phyloP scores from a whole-genome alignment of 768 basidiomycete species.

The Termitomyces sp. region DNA sequence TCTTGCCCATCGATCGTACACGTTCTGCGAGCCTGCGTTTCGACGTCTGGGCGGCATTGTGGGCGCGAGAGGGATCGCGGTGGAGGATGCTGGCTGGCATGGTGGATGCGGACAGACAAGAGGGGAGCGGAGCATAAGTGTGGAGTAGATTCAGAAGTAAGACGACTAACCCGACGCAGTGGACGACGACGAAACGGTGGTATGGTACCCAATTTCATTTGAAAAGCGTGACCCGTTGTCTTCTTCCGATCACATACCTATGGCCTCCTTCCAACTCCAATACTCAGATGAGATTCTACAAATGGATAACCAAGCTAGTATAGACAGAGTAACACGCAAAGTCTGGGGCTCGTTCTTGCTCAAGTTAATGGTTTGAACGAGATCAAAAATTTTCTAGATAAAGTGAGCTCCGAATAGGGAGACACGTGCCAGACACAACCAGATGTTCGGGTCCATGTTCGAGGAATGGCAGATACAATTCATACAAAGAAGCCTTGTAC shows the following conservation, averaged over 20 bases:
- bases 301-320: neutral
- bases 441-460: neutral
- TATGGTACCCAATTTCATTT: constrained; percentile 27
- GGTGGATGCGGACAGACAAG: neutral
- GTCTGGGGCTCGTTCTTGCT: no score
- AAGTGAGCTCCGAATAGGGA: neutral
- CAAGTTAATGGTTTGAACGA: no score
- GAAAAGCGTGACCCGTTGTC: constrained; percentile 12
- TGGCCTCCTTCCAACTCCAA: neutral
- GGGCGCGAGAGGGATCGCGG: neutral
- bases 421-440: neutral
- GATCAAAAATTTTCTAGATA: neutral
- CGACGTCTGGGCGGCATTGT: neutral
- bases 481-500: neutral
- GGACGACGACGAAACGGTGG: constrained; percentile 33
- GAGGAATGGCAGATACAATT: neutral
- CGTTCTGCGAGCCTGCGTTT: constrained; percentile 14
- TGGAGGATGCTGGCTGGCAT: neutral
- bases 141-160: constrained; percentile 21
- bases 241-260: neutral
- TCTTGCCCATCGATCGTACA: constrained; percentile 24
- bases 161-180: constrained; percentile 33
- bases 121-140: constrained; percentile 18
- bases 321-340: neutral
- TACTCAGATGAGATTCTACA: neutral